Evolutionary conservation across 179 eudicot genomes (phyloP).

Genomic region (Spinacia oleracea): DNA sequence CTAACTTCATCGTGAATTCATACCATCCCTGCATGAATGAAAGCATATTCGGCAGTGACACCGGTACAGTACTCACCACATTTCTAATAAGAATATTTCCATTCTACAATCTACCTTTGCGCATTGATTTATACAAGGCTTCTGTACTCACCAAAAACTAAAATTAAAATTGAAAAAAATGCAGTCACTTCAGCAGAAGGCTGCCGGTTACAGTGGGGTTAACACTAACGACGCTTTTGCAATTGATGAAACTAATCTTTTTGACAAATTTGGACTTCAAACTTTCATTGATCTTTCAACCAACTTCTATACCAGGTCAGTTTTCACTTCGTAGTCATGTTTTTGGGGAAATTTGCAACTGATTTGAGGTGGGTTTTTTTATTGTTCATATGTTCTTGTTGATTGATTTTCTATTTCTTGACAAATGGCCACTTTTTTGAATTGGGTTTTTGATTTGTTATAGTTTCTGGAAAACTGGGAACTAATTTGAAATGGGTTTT

Average conservation of each 20-base stretch:
- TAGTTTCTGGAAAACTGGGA: neutral
- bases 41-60: conserved; percentile 14
- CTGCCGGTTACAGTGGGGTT: conserved; percentile 85
- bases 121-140: neutral
- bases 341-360: neutral
- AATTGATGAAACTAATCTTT: conserved; percentile 81
- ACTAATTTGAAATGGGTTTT: neutral
- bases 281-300: conserved; percentile 83
- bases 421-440: neutral
- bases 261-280: conserved; percentile 71
- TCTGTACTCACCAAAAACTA: neutral
- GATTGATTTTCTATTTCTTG: neutral
- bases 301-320: conserved; percentile 82
- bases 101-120: neutral
- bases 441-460: conserved; percentile 13
- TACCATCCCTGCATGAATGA: conserved; percentile 7
- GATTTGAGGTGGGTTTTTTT: conserved; percentile 11
- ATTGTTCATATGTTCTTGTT: neutral
- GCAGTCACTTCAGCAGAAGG: conserved; percentile 88
- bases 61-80: too few species aligned
- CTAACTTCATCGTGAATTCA: neutral
- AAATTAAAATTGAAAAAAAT: conserved; percentile 30
- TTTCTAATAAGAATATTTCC: neutral
- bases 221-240: conserved; percentile 61
- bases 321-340: neutral